Percentiles rank a stretch among this genome's conserved stretches.
Evolutionary conservation across 129 eudicot species (phyloP).

Genomic region (Heracleum sosnowskyi): DNA sequence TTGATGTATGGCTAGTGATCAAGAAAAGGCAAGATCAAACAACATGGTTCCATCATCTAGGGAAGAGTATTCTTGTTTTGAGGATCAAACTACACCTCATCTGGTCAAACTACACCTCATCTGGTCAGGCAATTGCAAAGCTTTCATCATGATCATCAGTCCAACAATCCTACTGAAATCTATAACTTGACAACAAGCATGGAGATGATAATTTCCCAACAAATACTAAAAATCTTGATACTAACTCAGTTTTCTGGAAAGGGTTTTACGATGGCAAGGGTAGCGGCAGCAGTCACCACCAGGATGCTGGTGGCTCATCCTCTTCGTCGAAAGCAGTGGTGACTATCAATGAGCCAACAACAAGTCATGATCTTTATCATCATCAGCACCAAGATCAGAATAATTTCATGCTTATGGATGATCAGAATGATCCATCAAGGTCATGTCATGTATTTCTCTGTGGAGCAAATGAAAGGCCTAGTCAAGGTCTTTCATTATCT

Average conservation of each 20-base stretch:
- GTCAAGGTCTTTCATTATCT: slow-evolving; percentile 84
- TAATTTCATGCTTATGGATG: slow-evolving; percentile 25
- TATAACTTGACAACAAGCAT: slow-evolving; percentile 51
- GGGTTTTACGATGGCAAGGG: slow-evolving; percentile 35
- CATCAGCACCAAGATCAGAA: slow-evolving; percentile 9
- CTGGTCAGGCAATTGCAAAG: slow-evolving; percentile 23
- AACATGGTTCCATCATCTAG: slow-evolving; percentile 26
- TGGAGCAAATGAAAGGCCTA: slow-evolving; percentile 76
- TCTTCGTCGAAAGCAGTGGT: slow-evolving; percentile 31
- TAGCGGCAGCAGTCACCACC: too few relatives aligned
- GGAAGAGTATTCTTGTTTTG: slow-evolving; percentile 20
- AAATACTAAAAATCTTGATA: slow-evolving; percentile 26
- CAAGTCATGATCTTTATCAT: slow-evolving; percentile 34
- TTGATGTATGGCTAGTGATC: slow-evolving; percentile 23
- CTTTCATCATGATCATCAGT: slow-evolving; percentile 22
- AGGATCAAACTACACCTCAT: slow-evolving; percentile 17
- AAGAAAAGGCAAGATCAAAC: slow-evolving; percentile 23
- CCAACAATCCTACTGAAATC: slow-evolving; percentile 38
- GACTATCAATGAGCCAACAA: slow-evolving; percentile 17
- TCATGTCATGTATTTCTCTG: slow-evolving; percentile 52
- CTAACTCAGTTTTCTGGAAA: slow-evolving; percentile 25
- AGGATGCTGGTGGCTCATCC: slow-evolving; percentile 7
- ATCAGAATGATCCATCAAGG: slow-evolving; percentile 29
- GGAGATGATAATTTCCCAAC: slow-evolving; percentile 46
- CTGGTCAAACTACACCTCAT: slow-evolving; percentile 12